Base-by-base conservation (phyloP, 495 filamentous ascomycete genomes). In the Hypoxylon fuscum region DNA sequence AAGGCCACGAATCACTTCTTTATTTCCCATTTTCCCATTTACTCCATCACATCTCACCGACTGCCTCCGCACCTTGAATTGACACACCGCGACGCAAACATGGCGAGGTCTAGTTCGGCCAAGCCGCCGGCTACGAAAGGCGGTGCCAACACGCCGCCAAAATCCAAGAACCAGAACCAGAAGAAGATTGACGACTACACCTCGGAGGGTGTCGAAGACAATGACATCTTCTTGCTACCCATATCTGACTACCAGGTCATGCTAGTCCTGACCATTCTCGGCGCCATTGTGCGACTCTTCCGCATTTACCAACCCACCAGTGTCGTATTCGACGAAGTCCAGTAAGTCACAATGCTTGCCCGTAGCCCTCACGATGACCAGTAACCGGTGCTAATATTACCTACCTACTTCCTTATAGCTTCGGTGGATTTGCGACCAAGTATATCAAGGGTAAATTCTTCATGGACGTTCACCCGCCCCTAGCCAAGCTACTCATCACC, bases 371-470 rank as follows among this genome's bases (percentile, higher is more conserved):
- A n/a, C n/a, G n/a, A n/a, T n/a, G n/a, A n/a, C n/a, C n/a, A n/a
- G n/a, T n/a, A n/a, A n/a, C n/a, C n/a, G n/a, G n/a, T n/a, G n/a
- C n/a, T n/a, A n/a, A n/a, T n/a, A n/a, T n/a, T n/a, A n/a, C n/a
- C n/a, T n/a, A n/a, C n/a, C 14, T 44, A 11, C 37, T 17, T 41
- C 2, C 22, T n/a, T 22, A 70, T 69, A 96, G 93, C 74, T 98
- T 98, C 76, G 95, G 95, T 68, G 95, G 95, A 3, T 98, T 98
- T 69, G 95, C 95, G 37, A 90, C 90, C 58, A 98, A 98, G 73
- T 98, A 98, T 72, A 98, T 98, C 81, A 97, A 98, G 76, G 95
- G 95, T 62, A 85, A 80, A 63, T 98, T 98, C 81, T 98, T 98
- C 75, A 98, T 98, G 95, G 95, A 98, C 70, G 95, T 98, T 3